Conservation (phyloP, 208 protist genomes). For the Wallacemonas sp. region DNA sequence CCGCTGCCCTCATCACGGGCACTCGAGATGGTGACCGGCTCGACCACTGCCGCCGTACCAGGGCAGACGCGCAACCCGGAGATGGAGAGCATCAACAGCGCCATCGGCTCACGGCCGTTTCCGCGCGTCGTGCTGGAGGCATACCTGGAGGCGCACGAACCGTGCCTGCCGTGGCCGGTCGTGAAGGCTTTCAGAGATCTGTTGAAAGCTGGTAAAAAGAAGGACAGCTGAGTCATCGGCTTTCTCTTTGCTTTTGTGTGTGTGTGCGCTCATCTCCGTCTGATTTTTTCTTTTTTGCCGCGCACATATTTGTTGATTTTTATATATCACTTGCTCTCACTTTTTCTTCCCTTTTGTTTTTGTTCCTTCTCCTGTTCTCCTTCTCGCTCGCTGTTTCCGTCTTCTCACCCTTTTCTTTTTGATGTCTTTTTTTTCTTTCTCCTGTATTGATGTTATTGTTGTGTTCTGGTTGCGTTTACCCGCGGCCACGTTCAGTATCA, state of each 20-base stretch:
- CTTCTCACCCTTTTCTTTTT: not conserved
- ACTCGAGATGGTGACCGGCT: not conserved
- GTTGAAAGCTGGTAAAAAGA: conserved; percentile 2
- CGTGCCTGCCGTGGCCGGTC: not conserved
- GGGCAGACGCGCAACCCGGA: too few relatives aligned
- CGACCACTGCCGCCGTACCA: too few relatives aligned
- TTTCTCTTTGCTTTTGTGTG: too few relatives aligned
- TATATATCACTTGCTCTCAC: not conserved
- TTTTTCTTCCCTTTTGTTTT: not conserved
- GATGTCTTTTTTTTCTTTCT: not conserved
- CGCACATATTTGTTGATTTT: not conserved
- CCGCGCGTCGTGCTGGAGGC: not conserved
- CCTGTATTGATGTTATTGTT: not conserved
- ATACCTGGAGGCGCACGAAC: conserved; percentile 1
- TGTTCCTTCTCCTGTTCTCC: not conserved
- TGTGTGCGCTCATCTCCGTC: too few relatives aligned
- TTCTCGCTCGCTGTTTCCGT: not conserved
- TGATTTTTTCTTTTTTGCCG: not conserved
- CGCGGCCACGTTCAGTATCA: too few relatives aligned
- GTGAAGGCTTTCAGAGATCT: not conserved
- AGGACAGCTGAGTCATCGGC: not conserved
- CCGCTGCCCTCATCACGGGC: not conserved
- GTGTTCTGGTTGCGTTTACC: too few relatives aligned
- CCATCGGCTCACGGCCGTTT: not conserved
- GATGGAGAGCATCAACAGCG: not conserved